Base-by-base conservation (phyloP, 805 yeast genomes). In the Limtongozyma cylindracea region DNA sequence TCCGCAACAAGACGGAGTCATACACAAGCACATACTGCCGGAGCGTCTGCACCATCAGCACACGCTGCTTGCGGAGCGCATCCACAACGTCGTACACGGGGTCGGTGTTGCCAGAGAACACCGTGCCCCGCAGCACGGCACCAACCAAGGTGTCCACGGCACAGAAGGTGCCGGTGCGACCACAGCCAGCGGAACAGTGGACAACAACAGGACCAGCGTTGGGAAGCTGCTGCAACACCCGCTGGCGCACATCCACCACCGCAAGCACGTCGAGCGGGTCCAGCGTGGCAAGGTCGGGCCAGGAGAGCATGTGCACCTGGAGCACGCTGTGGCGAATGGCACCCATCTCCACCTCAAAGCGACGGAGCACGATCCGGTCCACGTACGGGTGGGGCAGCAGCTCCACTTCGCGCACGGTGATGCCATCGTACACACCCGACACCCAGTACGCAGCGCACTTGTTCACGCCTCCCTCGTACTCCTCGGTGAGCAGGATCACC, bases 381-480 rank as follows among this genome's bases (percentile, higher is more conserved):
- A 19, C 26, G 13, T 19, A 19, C 24, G 21, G 30, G 8, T 19
- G 21, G 11, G 24, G 30, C n/a, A 46, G 44, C 21, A 51, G 26
- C 6, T 30, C 23, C 26, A 42, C 50, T 24, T 23, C 31, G 12
- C 35, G 42, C 17, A 21, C 27, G 14, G 38, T 37, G 6, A 24
- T 20, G 19, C 43, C 40, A 4, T 54, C 43, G 37, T 65, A 66
- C 1, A 35, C 34, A 4, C 76, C 77, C 4, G 64, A 41, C 11
- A 52, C 46, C 95, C 96, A 88, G 43, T 63, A 84, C 17, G 76
- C 44, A 3, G 41, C 40, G 45, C 95, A 84, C 44, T 84, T 82
- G 32, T 64, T 72, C 18, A 73, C 56, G 2, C 73, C 69, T 31
- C 70, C 67, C 39, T 84, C 95, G 28, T 45, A 48, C 31, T 71